These are phyloP conservation scores for Excoecaria agallocha DNA, from an alignment of 345 rosid species.

Conservation along the genomic window DNA sequence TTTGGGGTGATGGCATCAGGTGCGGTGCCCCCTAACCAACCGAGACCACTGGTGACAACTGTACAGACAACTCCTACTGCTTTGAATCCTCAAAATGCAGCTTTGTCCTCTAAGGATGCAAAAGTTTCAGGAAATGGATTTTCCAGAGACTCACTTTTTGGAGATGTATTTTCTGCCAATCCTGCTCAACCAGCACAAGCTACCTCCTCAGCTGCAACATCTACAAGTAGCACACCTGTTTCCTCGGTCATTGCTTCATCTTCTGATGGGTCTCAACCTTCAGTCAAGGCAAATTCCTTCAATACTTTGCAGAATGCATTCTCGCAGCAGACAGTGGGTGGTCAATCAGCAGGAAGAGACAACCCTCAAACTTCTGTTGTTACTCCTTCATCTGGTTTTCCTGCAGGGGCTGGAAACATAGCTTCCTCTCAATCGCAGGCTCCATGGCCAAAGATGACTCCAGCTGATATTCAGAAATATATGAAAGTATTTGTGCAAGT, in stretches of 20 bases:
- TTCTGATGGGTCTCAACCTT: slow-evolving; percentile 44
- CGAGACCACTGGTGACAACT: slow-evolving; percentile 51
- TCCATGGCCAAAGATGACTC: slow-evolving; percentile 89
- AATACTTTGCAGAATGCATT: slow-evolving; percentile 41
- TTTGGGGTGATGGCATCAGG: slow-evolving; percentile 47
- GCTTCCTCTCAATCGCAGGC: slow-evolving; percentile 51
- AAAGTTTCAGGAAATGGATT: slow-evolving; percentile 71
- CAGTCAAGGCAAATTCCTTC: slow-evolving; percentile 35
- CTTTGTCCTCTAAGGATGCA: slow-evolving; percentile 43
- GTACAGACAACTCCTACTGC: slow-evolving; percentile 37
- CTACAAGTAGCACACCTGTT: slow-evolving; percentile 42
- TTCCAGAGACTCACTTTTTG: slow-evolving; percentile 65
- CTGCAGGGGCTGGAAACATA: slow-evolving; percentile 51
- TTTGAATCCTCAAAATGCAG: slow-evolving; percentile 34
- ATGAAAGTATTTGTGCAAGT: slow-evolving; percentile 88
- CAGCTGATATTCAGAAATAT: slow-evolving; percentile 76
- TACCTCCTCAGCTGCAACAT: slow-evolving; percentile 31
- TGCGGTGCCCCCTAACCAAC: slow-evolving; percentile 40
- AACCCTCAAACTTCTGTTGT: slow-evolving; percentile 22
- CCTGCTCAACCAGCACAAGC: slow-evolving; percentile 54
- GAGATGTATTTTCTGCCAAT: slow-evolving; percentile 65
- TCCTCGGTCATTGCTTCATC: slow-evolving; percentile 40
- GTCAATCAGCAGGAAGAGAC: slow-evolving; percentile 28
- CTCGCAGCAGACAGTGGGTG: slow-evolving; percentile 49
- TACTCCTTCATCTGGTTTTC: slow-evolving; percentile 43